A percentile compares a stretch with the other conserved stretches of the same genome.
These are phyloP conservation scores for Vachellia pachyceras DNA, from an alignment of 306 rosid species.

Conservation along the genomic window DNA sequence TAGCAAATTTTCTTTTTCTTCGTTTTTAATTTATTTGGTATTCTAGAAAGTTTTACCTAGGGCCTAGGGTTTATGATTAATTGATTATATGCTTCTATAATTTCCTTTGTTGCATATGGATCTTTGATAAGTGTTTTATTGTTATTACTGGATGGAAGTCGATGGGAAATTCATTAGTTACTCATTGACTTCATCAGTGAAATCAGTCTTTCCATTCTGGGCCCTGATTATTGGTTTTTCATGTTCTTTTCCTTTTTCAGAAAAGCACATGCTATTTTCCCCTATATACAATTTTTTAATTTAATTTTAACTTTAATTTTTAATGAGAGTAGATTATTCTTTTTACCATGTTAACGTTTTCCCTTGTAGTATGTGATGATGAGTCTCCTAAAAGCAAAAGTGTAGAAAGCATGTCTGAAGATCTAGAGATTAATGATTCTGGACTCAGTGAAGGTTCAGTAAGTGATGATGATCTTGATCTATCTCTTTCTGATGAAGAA, in stretches of 20 bases:
- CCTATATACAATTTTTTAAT: background rate
- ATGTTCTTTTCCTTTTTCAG: constrained; percentile 4
- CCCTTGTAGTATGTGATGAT: constrained; percentile 48
- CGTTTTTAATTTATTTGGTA: constrained; percentile 3
- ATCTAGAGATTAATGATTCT: constrained; percentile 36
- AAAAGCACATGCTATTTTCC: constrained; percentile 3
- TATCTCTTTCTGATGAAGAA: constrained; percentile 63
- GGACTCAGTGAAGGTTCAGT: constrained; percentile 49
- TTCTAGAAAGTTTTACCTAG: constrained; percentile 13
- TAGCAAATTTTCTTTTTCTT: constrained; percentile 7
- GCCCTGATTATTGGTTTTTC: constrained; percentile 18
- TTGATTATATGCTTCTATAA: background rate
- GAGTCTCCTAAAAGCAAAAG: constrained; percentile 44
- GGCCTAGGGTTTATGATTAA: background rate
- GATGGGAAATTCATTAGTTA: constrained; percentile 1
- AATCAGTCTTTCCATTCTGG: constrained; percentile 15
- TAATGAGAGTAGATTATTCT: constrained; percentile 1
- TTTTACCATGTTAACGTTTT: background rate
- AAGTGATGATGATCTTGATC: constrained; percentile 54
- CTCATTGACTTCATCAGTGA: background rate
- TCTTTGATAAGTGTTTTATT: background rate
- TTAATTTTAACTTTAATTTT: background rate
- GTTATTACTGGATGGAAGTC: background rate
- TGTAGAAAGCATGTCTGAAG: constrained; percentile 38
- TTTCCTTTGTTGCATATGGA: background rate